Evolutionary conservation across 1,284 basidiomycete species (phyloP).

Genomic region (Inonotus obliquus): DNA sequence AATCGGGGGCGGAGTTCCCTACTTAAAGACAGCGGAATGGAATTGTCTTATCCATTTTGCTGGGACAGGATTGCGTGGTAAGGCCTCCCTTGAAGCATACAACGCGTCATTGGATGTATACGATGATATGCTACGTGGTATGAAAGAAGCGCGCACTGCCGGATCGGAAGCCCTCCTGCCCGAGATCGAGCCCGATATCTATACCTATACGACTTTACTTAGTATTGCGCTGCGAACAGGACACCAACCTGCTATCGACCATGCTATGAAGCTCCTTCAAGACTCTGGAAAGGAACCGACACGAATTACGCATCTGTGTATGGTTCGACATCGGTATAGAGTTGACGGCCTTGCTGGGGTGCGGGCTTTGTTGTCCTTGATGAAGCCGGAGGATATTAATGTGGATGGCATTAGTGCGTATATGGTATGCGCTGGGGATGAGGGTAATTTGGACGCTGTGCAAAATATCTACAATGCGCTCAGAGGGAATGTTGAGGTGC

Average conservation of each 20-base stretch:
- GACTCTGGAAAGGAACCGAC: conserved; percentile 50
- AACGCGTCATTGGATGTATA: conserved; percentile 55
- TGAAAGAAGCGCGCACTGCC: conserved; percentile 18
- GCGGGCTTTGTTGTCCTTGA: conserved; percentile 46
- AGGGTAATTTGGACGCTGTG: conserved; percentile 50
- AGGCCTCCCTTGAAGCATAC: conserved; percentile 51
- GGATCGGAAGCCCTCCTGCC: conserved; percentile 5
- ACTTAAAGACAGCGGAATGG: conserved; percentile 60
- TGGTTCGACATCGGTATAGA: conserved; percentile 52
- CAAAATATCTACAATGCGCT: conserved; percentile 59
- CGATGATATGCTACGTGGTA: conserved; percentile 47
- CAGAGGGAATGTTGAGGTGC: conserved; percentile 41
- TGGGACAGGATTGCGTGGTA: conserved; percentile 56
- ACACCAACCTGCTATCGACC: conserved; percentile 40
- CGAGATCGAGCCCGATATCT: conserved; percentile 47
- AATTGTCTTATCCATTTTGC: conserved; percentile 66
- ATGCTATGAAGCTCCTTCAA: conserved; percentile 47
- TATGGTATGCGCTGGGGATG: conserved; percentile 59
- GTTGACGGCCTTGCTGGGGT: conserved; percentile 46
- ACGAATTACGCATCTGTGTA: conserved; percentile 53
- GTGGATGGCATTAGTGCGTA: conserved; percentile 62
- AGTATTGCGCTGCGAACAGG: conserved; percentile 53
- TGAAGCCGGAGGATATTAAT: conserved; percentile 51
- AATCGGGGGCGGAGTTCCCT: conserved; percentile 9
- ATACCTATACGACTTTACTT: conserved; percentile 65